phyloP scores from a whole-genome alignment of 345 rosid genomes.

The Excoecaria agallocha region DNA sequence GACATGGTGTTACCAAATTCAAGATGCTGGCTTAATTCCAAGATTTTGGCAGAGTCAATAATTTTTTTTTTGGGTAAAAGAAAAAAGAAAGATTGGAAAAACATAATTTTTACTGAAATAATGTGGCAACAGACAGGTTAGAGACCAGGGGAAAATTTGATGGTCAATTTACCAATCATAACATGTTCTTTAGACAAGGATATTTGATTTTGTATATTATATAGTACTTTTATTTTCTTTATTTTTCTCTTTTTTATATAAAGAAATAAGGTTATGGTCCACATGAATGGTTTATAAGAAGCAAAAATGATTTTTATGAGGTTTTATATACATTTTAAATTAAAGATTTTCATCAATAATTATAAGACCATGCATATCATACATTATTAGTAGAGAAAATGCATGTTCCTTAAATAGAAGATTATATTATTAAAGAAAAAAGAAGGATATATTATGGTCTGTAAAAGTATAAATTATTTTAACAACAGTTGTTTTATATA shows the following conservation, averaged over 20 bases:
- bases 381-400: too few relatives aligned
- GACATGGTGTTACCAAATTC: background rate
- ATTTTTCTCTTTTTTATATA: background rate
- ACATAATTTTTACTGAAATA: background rate
- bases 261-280: background rate
- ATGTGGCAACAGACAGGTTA: background rate
- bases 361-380: too few relatives aligned
- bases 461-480: too few relatives aligned
- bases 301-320: background rate
- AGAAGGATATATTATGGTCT: too few relatives aligned
- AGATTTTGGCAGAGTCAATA: conserved; percentile 11
- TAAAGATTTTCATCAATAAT: too few relatives aligned
- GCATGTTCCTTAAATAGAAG: too few relatives aligned
- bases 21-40: conserved; percentile 9
- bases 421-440: too few relatives aligned
- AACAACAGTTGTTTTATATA: too few relatives aligned
- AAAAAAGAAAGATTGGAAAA: background rate
- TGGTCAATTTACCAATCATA: background rate
- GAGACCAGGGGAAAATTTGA: background rate
- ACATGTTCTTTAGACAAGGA: background rate
- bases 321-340: too few relatives aligned
- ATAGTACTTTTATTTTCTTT: background rate
- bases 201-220: background rate
- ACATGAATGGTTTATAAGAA: background rate
- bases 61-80: background rate